Conservation (phyloP, 805 yeast genomes). For the Wickerhamomyces sydowiorum region DNA sequence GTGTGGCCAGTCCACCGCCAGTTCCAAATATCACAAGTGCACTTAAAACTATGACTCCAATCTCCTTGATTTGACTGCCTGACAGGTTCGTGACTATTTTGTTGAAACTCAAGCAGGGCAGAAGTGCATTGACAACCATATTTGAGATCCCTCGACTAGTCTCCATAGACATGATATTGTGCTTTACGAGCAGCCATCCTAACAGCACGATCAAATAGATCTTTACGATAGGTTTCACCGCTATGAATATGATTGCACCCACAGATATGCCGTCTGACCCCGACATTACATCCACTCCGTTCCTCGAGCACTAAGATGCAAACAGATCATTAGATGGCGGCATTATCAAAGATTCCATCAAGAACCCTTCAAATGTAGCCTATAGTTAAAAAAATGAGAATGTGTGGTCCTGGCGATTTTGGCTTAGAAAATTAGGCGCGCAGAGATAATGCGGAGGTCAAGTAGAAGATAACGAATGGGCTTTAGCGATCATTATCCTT, state of each 20-base stretch:
- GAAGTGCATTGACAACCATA: constrained; percentile 43
- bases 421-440: no score
- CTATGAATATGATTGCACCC: constrained; percentile 18
- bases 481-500: no score
- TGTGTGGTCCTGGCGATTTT: no score
- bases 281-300: not conserved
- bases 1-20: constrained; percentile 33
- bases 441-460: no score
- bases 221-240: constrained; percentile 21
- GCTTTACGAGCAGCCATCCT: constrained; percentile 16
- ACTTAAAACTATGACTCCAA: constrained; percentile 36
- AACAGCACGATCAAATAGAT: constrained; percentile 17
- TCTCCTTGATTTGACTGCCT: constrained; percentile 44
- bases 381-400: no score
- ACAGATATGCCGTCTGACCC: constrained; percentile 1
- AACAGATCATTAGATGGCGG: no score
- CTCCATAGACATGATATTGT: constrained; percentile 37
- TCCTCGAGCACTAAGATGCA: not conserved
- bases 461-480: no score
- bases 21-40: constrained; percentile 28
- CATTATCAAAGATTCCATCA: no score
- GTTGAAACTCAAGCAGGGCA: constrained; percentile 50
- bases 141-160: constrained; percentile 48
- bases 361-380: no score
- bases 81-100: constrained; percentile 46